Evolutionary conservation across 169 alveolate genomes (phyloP).

Genomic region (Plasmodium vivax): DNA sequence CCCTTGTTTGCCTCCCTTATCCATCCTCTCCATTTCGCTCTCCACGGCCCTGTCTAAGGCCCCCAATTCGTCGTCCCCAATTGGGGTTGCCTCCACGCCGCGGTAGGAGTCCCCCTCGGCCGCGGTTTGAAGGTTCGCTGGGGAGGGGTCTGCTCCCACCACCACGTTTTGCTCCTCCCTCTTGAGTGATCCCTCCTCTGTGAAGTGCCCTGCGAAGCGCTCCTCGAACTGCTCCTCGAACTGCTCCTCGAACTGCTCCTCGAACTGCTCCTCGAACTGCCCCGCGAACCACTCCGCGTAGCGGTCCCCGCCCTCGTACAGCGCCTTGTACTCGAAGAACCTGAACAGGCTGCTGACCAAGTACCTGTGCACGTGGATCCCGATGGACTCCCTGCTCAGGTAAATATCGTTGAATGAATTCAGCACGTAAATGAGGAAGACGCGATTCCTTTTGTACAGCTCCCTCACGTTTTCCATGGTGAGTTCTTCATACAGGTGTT

Average conservation of each 20-base stretch:
- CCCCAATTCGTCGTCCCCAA: not conserved
- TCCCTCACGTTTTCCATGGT: slow-evolving; percentile 44
- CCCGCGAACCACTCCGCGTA: not conserved
- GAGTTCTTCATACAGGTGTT: slow-evolving; percentile 18
- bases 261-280: not conserved
- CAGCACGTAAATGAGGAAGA: slow-evolving; percentile 35
- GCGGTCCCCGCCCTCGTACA: slow-evolving; percentile 24
- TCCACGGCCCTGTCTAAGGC: not conserved
- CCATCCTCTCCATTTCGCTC: not conserved
- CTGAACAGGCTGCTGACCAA: slow-evolving; percentile 3
- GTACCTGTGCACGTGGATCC: slow-evolving; percentile 11
- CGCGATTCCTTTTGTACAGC: slow-evolving; percentile 33
- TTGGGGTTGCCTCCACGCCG: not conserved
- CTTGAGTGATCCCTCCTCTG: not conserved
- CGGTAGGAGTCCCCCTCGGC: not conserved
- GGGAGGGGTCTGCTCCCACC: not conserved
- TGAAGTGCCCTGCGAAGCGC: not conserved
- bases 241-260: not conserved
- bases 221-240: not conserved
- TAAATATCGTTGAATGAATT: slow-evolving; percentile 31
- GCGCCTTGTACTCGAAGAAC: slow-evolving; percentile 20
- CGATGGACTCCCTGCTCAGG: slow-evolving; percentile 3
- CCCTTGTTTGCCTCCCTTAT: not conserved
- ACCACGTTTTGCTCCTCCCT: not conserved
- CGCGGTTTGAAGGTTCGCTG: not conserved